Evolutionary conservation across 2,329 filamentous ascomycete species (phyloP), one percentile per base, ranked within the genome.

Genomic region (Geosmithia morbida): DNA sequence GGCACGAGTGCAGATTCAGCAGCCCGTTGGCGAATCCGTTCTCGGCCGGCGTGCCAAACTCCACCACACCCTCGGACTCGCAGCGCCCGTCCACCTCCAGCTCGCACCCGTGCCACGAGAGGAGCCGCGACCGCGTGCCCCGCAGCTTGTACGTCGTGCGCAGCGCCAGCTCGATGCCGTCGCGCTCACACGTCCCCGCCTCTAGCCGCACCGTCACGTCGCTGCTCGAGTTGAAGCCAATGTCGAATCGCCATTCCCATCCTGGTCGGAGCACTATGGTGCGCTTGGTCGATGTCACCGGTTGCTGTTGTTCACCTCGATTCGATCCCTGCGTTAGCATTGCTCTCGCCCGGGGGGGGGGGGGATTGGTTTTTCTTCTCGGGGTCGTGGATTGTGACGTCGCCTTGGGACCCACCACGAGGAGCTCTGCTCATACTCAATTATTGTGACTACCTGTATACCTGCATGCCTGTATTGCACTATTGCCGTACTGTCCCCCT

Each of bases 31-130:
- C 84, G 14, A 37, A 37, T 13, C 6, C 33, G 3, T 87, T 84
- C 30, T 92, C 86, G 56, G 87, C 82, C 0, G 85, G 66, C 61
- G 77, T 65, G 71, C 77, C 49, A 48, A 77, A 82, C 48, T 84
- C 78, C 42, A 81, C 81, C 22, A 77, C 65, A 44, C 65, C 67
- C 51, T 77, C 72, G 48, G 68, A 62, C 43, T 75, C 68, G 46
- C 74, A 73, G 11, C 68, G 66, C 2, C 82, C 81, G 42, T 73
- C 78, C 50, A 96, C 72, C 63, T 96, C 86, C 51, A 98, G 68
- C 47, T 80, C 80, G 65, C 88, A 96, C 56, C 92, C 90, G 58
- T 90, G 81, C 83, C 87, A 95, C 46, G 89, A 94, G 63, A 86
- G 86, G 57, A 98, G 83, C 51, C 90, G 89, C 49, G 85, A 85